Base-by-base conservation (phyloP, 2,329 filamentous ascomycete species). In the Helicocarpus griseus region DNA sequence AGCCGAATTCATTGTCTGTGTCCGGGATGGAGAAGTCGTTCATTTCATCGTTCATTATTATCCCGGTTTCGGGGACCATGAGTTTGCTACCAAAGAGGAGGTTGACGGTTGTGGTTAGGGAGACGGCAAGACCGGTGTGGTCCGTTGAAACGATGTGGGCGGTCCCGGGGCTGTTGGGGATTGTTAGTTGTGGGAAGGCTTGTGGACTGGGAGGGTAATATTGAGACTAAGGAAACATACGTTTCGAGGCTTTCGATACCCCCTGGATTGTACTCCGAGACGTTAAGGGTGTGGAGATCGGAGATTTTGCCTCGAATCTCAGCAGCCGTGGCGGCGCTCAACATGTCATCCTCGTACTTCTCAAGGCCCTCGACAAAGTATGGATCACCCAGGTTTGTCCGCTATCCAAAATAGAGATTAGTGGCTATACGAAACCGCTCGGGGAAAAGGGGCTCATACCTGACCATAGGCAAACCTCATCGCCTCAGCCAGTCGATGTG, bases 61-160 rank as follows among this genome's bases (percentile, higher is more conserved):
- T 77, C 17, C 90, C 90, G 0, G 89, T 90, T 59, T 85, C 78
- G 0, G 89, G 87, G 0, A 91, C 85, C 69, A 95, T 81, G 56
- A 95, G 67, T 19, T 82, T 77, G 26, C 83, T 85, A 43, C 91
- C 91, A 60, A 95, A 97, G 2, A 93, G 76, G 4, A 93, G 75
- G 67, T 96, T 96, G 52, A 96, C 75, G 0, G 91, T 96, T 0
- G 89, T 93, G 0, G 90, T 96, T 11, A 89, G 76, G 1, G 86
- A 85, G 33, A 94, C 78, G 2, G 89, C 82, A 66, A 95, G 75
- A 5, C 90, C 90, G 0, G 78, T 76, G 6, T 69, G 67, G 65
- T 96, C 91, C 0, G 84, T 82, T 0, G 86, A 75, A 0, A 87
- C 72, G 35, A 75, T 63, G 48, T 77, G 75, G 0, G 76, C 77